Conservation (phyloP, 1,284 basidiomycete genomes). For the Coniophora puteana region DNA sequence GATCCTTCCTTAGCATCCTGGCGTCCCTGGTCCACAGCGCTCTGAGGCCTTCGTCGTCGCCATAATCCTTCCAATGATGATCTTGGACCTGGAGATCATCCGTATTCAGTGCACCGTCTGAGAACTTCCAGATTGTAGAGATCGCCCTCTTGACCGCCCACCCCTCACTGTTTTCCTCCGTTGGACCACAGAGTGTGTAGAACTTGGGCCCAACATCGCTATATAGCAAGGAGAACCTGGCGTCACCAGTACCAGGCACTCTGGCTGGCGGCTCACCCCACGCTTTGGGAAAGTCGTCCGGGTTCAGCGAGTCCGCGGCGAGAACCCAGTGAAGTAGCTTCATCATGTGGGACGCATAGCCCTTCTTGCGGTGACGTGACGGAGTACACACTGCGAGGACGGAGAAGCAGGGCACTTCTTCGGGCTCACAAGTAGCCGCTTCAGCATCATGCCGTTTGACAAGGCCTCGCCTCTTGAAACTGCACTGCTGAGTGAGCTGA, state of each 20-base stretch:
- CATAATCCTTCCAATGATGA: constrained; percentile 6
- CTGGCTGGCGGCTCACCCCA: constrained; percentile 32
- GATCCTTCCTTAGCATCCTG: no score
- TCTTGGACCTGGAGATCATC: background rate
- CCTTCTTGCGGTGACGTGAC: constrained; percentile 29
- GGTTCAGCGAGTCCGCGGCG: constrained; percentile 19
- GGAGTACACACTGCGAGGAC: constrained; percentile 40
- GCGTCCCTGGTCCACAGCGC: constrained; percentile 4
- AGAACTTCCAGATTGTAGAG: constrained; percentile 39
- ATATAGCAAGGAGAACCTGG: constrained; percentile 49
- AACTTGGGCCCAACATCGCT: constrained; percentile 56
- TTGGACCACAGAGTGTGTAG: constrained; percentile 42
- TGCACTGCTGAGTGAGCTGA: background rate
- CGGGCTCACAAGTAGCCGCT: constrained; percentile 4
- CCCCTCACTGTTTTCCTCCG: constrained; percentile 30
- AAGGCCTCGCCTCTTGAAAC: no score
- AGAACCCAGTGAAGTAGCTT: constrained; percentile 38
- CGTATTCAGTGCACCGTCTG: constrained; percentile 8
- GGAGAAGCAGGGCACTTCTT: constrained; percentile 27
- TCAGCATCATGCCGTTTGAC: no score
- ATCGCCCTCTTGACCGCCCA: constrained; percentile 40
- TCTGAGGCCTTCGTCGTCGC: constrained; percentile 3
- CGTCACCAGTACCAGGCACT: constrained; percentile 21
- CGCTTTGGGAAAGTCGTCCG: constrained; percentile 26
- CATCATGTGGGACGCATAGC: constrained; percentile 44